Evolutionary conservation across 2,329 filamentous ascomycete genomes (phyloP).

Genomic region (Fusarium veterinarium): DNA sequence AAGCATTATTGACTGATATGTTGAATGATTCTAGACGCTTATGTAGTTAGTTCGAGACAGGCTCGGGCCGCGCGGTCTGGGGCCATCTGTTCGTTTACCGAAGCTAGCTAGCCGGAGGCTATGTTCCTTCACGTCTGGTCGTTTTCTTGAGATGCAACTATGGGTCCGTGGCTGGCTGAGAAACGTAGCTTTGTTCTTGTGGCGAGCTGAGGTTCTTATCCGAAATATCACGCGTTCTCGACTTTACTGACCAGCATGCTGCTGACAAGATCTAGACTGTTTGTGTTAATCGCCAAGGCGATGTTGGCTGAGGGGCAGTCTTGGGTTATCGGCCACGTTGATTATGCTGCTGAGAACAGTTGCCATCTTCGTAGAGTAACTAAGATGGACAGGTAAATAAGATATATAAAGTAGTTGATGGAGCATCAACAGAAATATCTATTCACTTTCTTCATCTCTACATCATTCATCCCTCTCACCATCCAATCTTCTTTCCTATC

Average conservation of each 20-base stretch:
- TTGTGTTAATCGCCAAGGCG: accelerated
- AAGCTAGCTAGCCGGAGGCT: not conserved
- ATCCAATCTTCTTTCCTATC: too few species aligned
- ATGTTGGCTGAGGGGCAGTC: not conserved
- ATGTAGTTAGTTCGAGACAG: not conserved
- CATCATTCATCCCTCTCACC: not conserved
- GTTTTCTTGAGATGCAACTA: accelerated
- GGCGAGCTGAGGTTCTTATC: not conserved
- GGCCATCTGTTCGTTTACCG: not conserved
- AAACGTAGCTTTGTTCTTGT: not conserved
- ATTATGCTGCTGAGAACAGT: not conserved
- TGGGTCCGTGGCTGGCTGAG: not conserved
- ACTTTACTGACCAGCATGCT: not conserved
- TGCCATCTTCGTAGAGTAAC: accelerated
- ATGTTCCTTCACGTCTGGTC: not conserved
- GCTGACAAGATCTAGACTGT: too few species aligned
- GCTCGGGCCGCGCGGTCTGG: not conserved
- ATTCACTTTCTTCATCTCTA: not conserved
- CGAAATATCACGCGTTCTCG: not conserved
- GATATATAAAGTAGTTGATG: not conserved
- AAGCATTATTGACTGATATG: too few species aligned
- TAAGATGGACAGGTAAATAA: accelerated
- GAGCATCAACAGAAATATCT: accelerated
- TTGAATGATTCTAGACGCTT: not conserved
- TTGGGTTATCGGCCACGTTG: accelerated